A percentile compares a stretch with the other conserved stretches of the same genome.
Conservation (phyloP, 23 red algal species). For the Gracilaria caudata region DNA sequence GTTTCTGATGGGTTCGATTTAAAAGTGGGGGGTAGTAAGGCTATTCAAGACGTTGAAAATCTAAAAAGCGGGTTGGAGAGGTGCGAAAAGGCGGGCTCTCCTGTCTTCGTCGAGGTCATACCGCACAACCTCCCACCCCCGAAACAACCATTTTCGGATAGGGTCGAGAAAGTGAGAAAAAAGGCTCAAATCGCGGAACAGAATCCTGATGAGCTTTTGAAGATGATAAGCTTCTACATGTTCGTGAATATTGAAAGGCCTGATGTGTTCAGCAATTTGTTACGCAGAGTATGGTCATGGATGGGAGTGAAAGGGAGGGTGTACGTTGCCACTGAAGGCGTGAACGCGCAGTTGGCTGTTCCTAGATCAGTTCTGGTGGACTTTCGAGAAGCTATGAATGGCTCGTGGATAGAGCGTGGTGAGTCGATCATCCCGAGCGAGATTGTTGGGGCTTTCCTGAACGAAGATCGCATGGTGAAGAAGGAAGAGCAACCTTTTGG, state of each 20-base stretch:
- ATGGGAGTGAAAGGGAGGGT: constrained; percentile 77
- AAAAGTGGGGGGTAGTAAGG: constrained; percentile 27
- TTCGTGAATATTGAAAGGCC: constrained; percentile 55
- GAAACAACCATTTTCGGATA: constrained; percentile 21
- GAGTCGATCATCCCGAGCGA: constrained; percentile 56
- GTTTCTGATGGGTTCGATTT: constrained; percentile 68
- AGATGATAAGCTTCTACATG: constrained; percentile 73
- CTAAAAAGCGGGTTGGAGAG: constrained; percentile 35
- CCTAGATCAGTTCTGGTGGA: constrained; percentile 44
- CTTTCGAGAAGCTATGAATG: constrained; percentile 68
- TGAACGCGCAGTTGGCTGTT: constrained; percentile 87
- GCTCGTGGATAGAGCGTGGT: constrained; percentile 42
- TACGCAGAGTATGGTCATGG: constrained; percentile 54
- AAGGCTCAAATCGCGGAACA: constrained; percentile 23
- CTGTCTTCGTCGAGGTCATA: constrained; percentile 56
- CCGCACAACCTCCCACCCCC: constrained; percentile 61
- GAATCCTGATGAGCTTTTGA: constrained; percentile 21
- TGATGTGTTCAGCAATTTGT: neutral
- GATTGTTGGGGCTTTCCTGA: constrained; percentile 75
- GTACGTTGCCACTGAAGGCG: constrained; percentile 83
- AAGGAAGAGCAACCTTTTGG: constrained; percentile 70
- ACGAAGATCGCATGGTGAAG: constrained; percentile 55
- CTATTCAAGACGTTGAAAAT: neutral
- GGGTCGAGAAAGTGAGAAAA: constrained; percentile 28
- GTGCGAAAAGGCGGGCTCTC: constrained; percentile 50